Percentiles rank a stretch among this genome's conserved stretches.
phyloP scores from a whole-genome alignment of 108 stramenopile species.

The Bacterosira constricta region DNA sequence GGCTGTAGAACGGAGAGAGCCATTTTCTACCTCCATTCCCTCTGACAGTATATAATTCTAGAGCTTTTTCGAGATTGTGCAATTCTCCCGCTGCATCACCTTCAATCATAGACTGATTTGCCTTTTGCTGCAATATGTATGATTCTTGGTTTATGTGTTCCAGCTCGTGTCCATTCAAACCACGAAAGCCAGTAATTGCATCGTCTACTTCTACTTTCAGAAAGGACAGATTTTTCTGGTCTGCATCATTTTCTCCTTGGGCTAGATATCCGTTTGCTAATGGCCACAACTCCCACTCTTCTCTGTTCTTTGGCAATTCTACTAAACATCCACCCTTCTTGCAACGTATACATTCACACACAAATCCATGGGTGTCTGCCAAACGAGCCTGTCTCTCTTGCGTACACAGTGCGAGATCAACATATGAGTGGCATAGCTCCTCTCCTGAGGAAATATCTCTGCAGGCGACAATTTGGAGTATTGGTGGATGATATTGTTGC shows the following conservation, averaged over 20 bases:
- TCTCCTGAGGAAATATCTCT: constrained; percentile 50
- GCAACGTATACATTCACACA: constrained; percentile 62
- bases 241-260: background rate
- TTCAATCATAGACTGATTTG: constrained; percentile 26
- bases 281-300: constrained; percentile 32
- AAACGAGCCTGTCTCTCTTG: constrained; percentile 45
- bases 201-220: constrained; percentile 22
- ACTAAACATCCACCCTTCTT: constrained; percentile 7
- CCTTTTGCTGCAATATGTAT: constrained; percentile 18
- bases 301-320: constrained; percentile 10
- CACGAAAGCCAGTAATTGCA: constrained; percentile 7
- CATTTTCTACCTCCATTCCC: constrained; percentile 8
- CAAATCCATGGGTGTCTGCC: constrained; percentile 55
- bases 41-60: constrained; percentile 17
- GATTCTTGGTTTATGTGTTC: constrained; percentile 3
- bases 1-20: constrained; percentile 28
- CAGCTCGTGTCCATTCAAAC: background rate
- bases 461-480: constrained; percentile 42
- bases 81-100: constrained; percentile 36
- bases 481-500: constrained; percentile 17
- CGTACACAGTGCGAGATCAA: constrained; percentile 54
- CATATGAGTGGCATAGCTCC: constrained; percentile 73
- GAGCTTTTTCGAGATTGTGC: background rate
- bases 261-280: constrained; percentile 2
- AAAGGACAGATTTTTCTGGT: constrained; percentile 8